A percentile compares a stretch with the other conserved stretches of the same genome.
phyloP scores from a whole-genome alignment of 2,329 filamentous ascomycete genomes.

The Colletotrichum caudatum region DNA sequence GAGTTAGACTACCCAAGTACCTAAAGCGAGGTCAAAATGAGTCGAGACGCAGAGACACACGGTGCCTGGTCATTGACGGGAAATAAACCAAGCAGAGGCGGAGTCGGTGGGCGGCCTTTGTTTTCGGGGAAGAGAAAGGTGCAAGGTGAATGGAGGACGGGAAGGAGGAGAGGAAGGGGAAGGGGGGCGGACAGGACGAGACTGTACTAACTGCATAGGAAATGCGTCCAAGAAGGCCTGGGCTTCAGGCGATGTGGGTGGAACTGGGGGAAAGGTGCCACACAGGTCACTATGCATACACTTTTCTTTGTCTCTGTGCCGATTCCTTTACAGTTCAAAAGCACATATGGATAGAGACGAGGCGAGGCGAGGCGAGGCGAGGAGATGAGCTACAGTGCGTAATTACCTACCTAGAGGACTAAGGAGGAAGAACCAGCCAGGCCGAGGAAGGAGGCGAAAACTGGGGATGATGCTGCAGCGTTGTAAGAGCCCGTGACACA shows the following conservation, averaged over 20 bases:
- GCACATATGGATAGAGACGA: conserved; percentile 4
- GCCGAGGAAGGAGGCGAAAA: conserved; percentile 4
- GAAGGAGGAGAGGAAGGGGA: conserved; percentile 22
- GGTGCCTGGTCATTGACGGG: conserved; percentile 9
- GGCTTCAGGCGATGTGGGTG: conserved; percentile 29
- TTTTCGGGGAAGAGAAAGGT: conserved; percentile 7
- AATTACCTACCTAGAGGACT: background rate
- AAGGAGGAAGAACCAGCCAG: background rate
- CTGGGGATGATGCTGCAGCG: conserved; percentile 4
- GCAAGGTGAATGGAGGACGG: conserved; percentile 6
- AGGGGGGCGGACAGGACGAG: conserved; percentile 15
- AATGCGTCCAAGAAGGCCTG: conserved; percentile 33
- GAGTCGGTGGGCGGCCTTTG: conserved; percentile 3
- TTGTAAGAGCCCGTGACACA: conserved; percentile 7
- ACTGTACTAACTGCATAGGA: conserved; percentile 10
- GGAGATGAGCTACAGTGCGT: background rate
- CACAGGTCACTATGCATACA: conserved; percentile 30
- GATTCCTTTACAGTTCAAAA: conserved; percentile 10
- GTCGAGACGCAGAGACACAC: conserved; percentile 21
- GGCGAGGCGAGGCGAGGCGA: background rate
- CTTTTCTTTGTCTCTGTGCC: conserved; percentile 16
- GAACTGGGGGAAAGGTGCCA: conserved; percentile 32
- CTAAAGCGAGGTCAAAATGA: conserved; percentile 4
- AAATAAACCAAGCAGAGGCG: conserved; percentile 21
- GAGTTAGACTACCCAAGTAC: background rate